Evolutionary conservation across 352 stramenopile genomes (phyloP).

Genomic region (Plasmopara halstedii): DNA sequence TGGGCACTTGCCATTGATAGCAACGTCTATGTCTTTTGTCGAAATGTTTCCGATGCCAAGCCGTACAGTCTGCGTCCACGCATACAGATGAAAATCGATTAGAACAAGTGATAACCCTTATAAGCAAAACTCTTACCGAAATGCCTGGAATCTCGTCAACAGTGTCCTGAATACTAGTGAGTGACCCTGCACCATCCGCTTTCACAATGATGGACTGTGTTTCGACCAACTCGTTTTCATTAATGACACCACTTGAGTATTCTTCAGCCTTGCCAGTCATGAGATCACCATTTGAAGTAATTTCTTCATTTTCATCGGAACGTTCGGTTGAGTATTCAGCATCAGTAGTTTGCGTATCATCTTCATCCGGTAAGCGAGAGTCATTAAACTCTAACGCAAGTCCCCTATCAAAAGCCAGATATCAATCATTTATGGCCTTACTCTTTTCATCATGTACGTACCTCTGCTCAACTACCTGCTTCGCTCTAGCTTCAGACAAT

Average conservation of each 20-base stretch:
- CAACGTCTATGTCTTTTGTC: constrained; percentile 69
- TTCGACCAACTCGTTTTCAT: constrained; percentile 35
- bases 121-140: constrained; percentile 21
- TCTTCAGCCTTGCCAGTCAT: background rate
- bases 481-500: constrained; percentile 44
- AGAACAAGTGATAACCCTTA: too few relatives aligned
- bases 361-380: constrained; percentile 32
- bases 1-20: constrained; percentile 69
- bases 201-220: constrained; percentile 75
- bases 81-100: background rate
- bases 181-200: constrained; percentile 64
- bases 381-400: constrained; percentile 66
- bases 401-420: constrained; percentile 31
- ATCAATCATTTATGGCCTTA: background rate
- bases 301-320: constrained; percentile 1
- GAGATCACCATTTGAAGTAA: constrained; percentile 1
- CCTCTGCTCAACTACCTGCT: constrained; percentile 70
- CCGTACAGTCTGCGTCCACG: constrained; percentile 50
- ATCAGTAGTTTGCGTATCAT: constrained; percentile 2
- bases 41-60: constrained; percentile 78
- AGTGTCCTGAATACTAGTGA: constrained; percentile 78
- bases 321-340: constrained; percentile 15
- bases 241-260: constrained; percentile 21
- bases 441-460: constrained; percentile 9
- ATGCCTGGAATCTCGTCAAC: constrained; percentile 65